Base-by-base conservation (phyloP, 2,329 filamentous ascomycete species). In the Calonectria hawksworthii region DNA sequence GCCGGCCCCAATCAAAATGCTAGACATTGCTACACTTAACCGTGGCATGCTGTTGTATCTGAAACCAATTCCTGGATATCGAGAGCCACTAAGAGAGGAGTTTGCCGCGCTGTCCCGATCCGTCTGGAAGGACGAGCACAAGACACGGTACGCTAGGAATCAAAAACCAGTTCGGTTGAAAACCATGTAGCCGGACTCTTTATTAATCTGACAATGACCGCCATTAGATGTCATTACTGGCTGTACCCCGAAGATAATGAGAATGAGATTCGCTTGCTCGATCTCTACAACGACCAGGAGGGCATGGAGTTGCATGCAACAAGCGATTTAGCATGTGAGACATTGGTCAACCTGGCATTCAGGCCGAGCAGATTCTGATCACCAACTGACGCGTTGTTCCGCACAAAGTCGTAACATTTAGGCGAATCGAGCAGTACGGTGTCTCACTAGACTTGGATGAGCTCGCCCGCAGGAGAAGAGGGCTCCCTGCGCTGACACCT, bases 321-420 rank as follows among this genome's bases (percentile, higher is more conserved):
- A 41, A 63, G 56, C 56, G 56, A 63, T 16, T 63, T 63, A 63
- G 56, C 56, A 41, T 63, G 56, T 63, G 23, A 63, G 56, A 63
- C 56, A 63, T 21, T n/a, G 38, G 36, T 41, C 16, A 18, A 41
- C 13, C 21, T 13, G 56, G 56, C 56, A 38, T 41, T 38, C 32
- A 41, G 18, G 56, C 34, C 34, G 21, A 23, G 23, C 23, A 21
- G 23, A 44, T 63, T 28, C 23, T 5, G 56, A 63, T 28, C 56
- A 63, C 38, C 26, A 16, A 30, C 56, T 63, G 41, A 63, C 56
- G 2, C 30, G 4, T 61, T 26, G 14, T 21, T 13, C 23, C n/a
- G 6, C 21, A 30, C 18, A 36, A 63, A 63, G 56, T 63, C 14
- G 56, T 63, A 23, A 63, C 56, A 28, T 63, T 63, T 26, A 23